phyloP scores from a whole-genome alignment of 2,329 filamentous ascomycete species.

The Curvularia lunata region DNA sequence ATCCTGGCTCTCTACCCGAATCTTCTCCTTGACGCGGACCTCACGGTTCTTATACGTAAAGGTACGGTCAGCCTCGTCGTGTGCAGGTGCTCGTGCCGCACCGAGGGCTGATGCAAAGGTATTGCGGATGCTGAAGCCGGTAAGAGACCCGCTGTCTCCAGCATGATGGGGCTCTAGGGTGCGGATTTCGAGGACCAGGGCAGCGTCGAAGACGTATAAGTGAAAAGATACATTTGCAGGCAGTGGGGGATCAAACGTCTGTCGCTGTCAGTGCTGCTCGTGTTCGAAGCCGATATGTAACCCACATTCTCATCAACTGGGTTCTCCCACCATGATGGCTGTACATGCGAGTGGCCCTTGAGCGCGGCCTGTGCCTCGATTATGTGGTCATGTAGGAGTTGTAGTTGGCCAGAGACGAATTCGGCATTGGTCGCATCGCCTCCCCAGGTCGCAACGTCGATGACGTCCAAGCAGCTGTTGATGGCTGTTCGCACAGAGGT shows the following conservation, averaged over 20 bases:
- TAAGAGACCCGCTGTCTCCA: slow-evolving; percentile 39
- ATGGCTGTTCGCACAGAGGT: slow-evolving; percentile 76
- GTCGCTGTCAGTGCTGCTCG: slow-evolving; percentile 13
- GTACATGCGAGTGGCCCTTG: slow-evolving; percentile 60
- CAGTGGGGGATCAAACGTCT: slow-evolving; percentile 67
- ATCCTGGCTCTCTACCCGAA: slow-evolving; percentile 86
- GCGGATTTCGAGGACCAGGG: slow-evolving; percentile 69
- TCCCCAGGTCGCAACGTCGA: slow-evolving; percentile 77
- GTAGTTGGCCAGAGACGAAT: slow-evolving; percentile 65
- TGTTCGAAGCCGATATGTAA: slow-evolving; percentile 9
- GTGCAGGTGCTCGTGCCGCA: slow-evolving; percentile 48
- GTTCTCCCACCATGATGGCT: slow-evolving; percentile 62
- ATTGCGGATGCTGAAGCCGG: slow-evolving; percentile 62
- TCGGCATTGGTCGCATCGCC: slow-evolving; percentile 66
- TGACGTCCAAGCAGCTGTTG: slow-evolving; percentile 81
- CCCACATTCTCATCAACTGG: slow-evolving; percentile 64
- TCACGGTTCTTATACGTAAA: slow-evolving; percentile 74
- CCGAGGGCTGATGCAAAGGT: slow-evolving; percentile 58
- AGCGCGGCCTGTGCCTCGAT: slow-evolving; percentile 65
- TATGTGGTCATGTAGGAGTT: slow-evolving; percentile 66
- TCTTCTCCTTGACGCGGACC: slow-evolving; percentile 87
- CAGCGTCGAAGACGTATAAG: slow-evolving; percentile 60
- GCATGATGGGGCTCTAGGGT: slow-evolving; percentile 62
- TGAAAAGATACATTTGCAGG: slow-evolving; percentile 76
- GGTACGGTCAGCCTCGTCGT: slow-evolving; percentile 73